A percentile compares a stretch with the other conserved stretches of the same genome.
These are phyloP conservation scores for Neofusicoccum kwambonambiense DNA, from an alignment of 2,329 filamentous ascomycete genomes.

Conservation along the genomic window DNA sequence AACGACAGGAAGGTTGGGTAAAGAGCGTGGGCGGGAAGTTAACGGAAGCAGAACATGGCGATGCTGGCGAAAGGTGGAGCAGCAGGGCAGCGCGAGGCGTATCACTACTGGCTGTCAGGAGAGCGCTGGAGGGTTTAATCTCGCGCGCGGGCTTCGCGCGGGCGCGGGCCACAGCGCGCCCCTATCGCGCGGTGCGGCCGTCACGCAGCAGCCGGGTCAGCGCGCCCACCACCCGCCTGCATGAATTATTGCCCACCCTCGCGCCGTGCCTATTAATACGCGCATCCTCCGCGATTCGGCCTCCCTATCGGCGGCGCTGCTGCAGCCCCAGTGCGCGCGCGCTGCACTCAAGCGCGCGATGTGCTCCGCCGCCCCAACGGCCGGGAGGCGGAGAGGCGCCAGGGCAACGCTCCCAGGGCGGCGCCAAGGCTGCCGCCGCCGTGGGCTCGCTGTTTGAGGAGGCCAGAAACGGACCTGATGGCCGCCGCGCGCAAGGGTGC, in stretches of 20 bases:
- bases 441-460: not conserved
- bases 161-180: not conserved
- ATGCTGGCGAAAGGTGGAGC: conserved; percentile 18
- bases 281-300: conserved; percentile 9
- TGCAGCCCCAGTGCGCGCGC: not conserved
- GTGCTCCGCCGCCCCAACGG: not conserved
- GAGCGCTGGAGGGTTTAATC: not conserved
- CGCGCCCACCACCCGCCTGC: conserved; percentile 2
- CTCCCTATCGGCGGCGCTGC: not conserved
- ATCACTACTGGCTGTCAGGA: conserved; percentile 17
- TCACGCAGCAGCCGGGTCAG: conserved; percentile 11
- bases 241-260: conserved; percentile 14
- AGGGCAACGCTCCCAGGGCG: not conserved
- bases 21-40: conserved; percentile 15
- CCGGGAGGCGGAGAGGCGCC: not conserved
- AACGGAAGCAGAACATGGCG: conserved; percentile 18
- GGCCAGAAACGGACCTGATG: not conserved
- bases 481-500: conserved; percentile 5
- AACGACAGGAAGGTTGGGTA: conserved; percentile 11
- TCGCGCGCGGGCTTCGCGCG: not conserved
- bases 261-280: conserved; percentile 15
- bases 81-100: conserved; percentile 9
- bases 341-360: not conserved
- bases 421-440: not conserved
- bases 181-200: not conserved